Conservation (phyloP, 306 rosid species). For the Prunus mira region DNA sequence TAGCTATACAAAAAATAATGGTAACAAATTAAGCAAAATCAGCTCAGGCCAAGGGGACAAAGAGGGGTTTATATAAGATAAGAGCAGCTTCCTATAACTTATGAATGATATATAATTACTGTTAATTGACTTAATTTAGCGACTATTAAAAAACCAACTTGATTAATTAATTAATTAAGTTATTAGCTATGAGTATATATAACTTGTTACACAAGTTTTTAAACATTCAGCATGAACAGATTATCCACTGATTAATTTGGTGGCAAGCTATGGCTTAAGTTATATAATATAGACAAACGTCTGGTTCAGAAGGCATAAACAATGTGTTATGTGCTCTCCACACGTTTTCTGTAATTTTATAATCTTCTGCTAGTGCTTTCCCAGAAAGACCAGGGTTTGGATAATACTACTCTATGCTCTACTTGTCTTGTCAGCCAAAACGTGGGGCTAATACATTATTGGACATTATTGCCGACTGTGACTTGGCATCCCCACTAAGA, state of each 20-base stretch:
- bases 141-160: not conserved
- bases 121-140: not conserved
- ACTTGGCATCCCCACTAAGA: too few relatives aligned
- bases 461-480: not conserved
- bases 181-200: not conserved
- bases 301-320: not conserved
- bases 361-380: not conserved
- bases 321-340: not conserved
- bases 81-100: not conserved
- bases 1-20: too few relatives aligned
- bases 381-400: constrained; percentile 7
- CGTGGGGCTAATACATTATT: not conserved
- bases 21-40: too few relatives aligned
- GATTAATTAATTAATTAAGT: not conserved
- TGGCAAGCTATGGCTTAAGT: not conserved
- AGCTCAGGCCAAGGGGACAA: not conserved
- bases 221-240: not conserved
- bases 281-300: not conserved
- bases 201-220: not conserved
- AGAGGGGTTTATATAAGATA: not conserved
- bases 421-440: not conserved
- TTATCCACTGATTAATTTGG: not conserved
- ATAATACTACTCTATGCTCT: not conserved
- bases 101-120: not conserved
- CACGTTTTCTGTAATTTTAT: not conserved